Evolutionary conservation across 805 yeast genomes (phyloP).

Genomic region (Sporopachydermia quercuum): DNA sequence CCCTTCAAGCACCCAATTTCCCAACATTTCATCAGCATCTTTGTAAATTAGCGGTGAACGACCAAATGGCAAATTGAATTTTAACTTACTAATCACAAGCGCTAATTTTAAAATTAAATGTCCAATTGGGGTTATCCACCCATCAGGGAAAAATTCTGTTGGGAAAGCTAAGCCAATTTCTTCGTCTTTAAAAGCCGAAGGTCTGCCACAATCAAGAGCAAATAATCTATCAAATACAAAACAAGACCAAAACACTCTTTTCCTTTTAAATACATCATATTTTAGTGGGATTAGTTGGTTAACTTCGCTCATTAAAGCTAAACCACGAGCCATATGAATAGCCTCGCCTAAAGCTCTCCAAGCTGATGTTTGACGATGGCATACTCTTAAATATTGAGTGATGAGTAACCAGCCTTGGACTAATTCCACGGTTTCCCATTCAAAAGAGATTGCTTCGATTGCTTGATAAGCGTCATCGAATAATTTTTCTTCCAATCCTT

Average conservation of each 20-base stretch:
- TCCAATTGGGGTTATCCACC: slow-evolving; percentile 28
- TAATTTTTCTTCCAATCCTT: slow-evolving; percentile 24
- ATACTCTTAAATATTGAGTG: slow-evolving; percentile 27
- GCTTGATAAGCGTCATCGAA: slow-evolving; percentile 27
- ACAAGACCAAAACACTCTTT: slow-evolving; percentile 39
- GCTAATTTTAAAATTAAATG: slow-evolving; percentile 12
- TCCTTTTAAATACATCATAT: slow-evolving; percentile 30
- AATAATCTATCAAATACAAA: slow-evolving; percentile 38
- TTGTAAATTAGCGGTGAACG: slow-evolving; percentile 5
- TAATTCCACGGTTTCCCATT: slow-evolving; percentile 37
- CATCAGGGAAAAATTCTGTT: slow-evolving; percentile 21
- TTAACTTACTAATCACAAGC: slow-evolving; percentile 6
- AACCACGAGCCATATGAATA: slow-evolving; percentile 26
- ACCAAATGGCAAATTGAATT: slow-evolving; percentile 8
- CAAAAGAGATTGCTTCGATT: slow-evolving; percentile 26
- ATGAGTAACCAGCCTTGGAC: slow-evolving; percentile 36
- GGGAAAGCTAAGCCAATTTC: slow-evolving; percentile 25
- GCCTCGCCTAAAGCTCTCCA: slow-evolving; percentile 29
- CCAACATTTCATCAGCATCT: slow-evolving; percentile 5
- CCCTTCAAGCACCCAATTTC: slow-evolving; percentile 11
- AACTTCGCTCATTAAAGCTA: slow-evolving; percentile 25
- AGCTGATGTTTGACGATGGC: slow-evolving; percentile 29
- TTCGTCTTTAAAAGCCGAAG: slow-evolving; percentile 21
- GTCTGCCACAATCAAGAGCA: slow-evolving; percentile 37
- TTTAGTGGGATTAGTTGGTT: slow-evolving; percentile 2